Base-by-base conservation (phyloP, 805 yeast species). In the Kazachstania viticola region DNA sequence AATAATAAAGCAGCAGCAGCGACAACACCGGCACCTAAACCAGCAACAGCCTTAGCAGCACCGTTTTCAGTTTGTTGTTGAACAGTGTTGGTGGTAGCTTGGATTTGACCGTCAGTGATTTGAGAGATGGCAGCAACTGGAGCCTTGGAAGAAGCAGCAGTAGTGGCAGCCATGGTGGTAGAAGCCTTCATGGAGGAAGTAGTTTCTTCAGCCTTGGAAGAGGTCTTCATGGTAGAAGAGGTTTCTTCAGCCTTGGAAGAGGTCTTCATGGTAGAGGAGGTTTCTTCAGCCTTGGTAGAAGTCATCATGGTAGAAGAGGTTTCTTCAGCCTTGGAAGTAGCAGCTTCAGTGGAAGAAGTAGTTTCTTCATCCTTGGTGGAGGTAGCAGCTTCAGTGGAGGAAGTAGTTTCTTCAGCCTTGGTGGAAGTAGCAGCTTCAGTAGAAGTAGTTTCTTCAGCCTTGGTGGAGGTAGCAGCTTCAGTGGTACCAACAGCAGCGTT, bases 1-100 rank as follows among this genome's bases (percentile, higher is more conserved):
- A 43, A 39, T 26, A 43, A 37, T 31, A 43, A 34, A 31, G 42
- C 48, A 28, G 37, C 48, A 28, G 44, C 45, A 14, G 48, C 48
- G 14, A 37, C 17, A 27, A 39, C 40, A 41, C 45, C 44, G 21
- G 48, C 46, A 39, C 46, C 46, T 32, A 39, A 27, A 34, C 48
- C 46, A 23, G 31, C 39, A 26, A 30, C 39, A 29, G 44, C 44
- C 30, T 31, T 44, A 21, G 34, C 40, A 31, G 48, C 48, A 40
- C 40, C 46, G 27, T 44, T 45, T 25, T 38, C 42, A 17, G 51
- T 41, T 34, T 42, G 41, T 28, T 27, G 31, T 14, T 25, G 7
- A 23, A 34, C 37, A 16, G 37, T 11, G 14, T 17, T 14, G 22
- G 36, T 31, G 25, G 38, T 34, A 25, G 39, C 40, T 27, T 32